Percentiles rank a stretch among this genome's conserved stretches.
phyloP scores from a whole-genome alignment of 768 basidiomycete species.

The Macrolepiota dolichaula region DNA sequence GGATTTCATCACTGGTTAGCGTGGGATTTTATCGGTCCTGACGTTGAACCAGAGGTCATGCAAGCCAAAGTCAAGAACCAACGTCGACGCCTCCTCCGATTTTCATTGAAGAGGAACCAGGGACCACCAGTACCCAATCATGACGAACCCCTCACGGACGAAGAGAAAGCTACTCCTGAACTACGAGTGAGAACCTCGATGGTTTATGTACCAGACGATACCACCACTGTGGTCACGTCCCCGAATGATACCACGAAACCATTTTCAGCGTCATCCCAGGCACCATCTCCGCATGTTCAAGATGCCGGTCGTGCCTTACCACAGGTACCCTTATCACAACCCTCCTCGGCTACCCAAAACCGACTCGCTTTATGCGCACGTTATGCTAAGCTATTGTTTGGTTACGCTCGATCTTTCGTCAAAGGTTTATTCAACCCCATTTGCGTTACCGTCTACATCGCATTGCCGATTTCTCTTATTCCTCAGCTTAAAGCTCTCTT shows the following conservation, averaged over 20 bases:
- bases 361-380: background rate
- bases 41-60: slow-evolving; percentile 56
- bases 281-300: background rate
- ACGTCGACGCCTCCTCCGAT: slow-evolving; percentile 23
- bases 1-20: slow-evolving; percentile 53
- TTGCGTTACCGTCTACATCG: slow-evolving; percentile 49
- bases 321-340: background rate
- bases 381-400: background rate
- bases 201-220: slow-evolving; percentile 22
- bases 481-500: slow-evolving; percentile 61
- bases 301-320: background rate
- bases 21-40: slow-evolving; percentile 65
- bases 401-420: slow-evolving; percentile 21
- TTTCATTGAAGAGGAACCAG: background rate
- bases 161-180: background rate
- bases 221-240: slow-evolving; percentile 15
- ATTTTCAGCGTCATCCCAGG: background rate
- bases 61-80: slow-evolving; percentile 38
- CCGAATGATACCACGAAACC: background rate
- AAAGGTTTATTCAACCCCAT: slow-evolving; percentile 41
- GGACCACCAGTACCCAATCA: background rate
- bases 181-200: background rate
- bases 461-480: slow-evolving; percentile 55
- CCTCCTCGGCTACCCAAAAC: background rate
- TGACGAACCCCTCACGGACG: slow-evolving; percentile 2